These are phyloP conservation scores for Xylariales sp. DNA, from an alignment of 2,329 filamentous ascomycete species.

Conservation along the genomic window DNA sequence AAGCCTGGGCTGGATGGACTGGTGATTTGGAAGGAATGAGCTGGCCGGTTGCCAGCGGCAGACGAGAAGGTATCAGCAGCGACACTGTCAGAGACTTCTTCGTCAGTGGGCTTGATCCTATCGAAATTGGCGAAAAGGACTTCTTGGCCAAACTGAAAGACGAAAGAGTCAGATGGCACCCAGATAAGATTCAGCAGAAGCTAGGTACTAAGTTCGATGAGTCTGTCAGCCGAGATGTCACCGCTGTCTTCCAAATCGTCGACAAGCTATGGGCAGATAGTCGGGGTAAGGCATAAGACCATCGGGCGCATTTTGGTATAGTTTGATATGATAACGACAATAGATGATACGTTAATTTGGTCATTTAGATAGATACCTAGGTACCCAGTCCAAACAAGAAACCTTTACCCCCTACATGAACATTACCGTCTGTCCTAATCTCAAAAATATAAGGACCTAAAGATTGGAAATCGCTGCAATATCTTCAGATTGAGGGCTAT, in stretches of 20 bases:
- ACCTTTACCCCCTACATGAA: too few species aligned
- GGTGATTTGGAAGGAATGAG: conserved; percentile 38
- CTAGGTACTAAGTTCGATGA: conserved; percentile 70
- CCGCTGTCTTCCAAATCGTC: conserved; percentile 85
- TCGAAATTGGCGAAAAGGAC: conserved; percentile 39
- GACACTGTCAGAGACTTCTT: conserved; percentile 51
- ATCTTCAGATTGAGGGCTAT: too few species aligned
- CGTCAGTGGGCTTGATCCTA: conserved; percentile 39
- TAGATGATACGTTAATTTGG: too few species aligned
- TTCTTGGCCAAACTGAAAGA: conserved; percentile 60
- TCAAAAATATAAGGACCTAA: too few species aligned
- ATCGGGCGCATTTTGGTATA: too few species aligned
- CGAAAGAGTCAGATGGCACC: conserved; percentile 92
- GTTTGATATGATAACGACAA: too few species aligned
- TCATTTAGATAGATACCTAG: too few species aligned
- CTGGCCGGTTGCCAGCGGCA: conserved; percentile 70
- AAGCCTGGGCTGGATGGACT: conserved; percentile 57
- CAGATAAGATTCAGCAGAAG: conserved; percentile 92
- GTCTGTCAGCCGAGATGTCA: conserved; percentile 71
- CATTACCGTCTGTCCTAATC: too few species aligned
- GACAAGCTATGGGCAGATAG: conserved; percentile 73
- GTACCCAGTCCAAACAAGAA: too few species aligned
- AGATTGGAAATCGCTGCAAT: too few species aligned
- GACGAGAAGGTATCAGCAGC: conserved; percentile 28
- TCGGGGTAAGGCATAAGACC: conserved; percentile 30